These are phyloP conservation scores for Microcos paniculata DNA, from an alignment of 345 rosid genomes.

Conservation along the genomic window DNA sequence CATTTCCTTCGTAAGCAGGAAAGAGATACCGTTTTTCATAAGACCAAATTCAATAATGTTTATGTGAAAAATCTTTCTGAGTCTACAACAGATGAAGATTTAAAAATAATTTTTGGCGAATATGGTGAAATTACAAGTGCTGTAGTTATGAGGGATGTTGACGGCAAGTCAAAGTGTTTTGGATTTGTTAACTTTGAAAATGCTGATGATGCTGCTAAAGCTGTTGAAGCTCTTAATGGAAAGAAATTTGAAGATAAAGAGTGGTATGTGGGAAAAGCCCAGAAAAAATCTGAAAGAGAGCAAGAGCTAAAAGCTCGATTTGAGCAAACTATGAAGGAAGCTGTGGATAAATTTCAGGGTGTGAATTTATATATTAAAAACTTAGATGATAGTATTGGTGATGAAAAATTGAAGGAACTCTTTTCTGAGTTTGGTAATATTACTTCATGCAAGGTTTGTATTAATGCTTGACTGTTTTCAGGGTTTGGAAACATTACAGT, in stretches of 20 bases:
- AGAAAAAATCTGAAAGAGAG: slow-evolving; percentile 88
- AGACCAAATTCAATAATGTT: slow-evolving; percentile 70
- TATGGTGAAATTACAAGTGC: slow-evolving; percentile 73
- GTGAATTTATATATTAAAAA: slow-evolving; percentile 86
- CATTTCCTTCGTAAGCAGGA: slow-evolving; percentile 88
- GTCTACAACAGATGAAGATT: slow-evolving; percentile 62
- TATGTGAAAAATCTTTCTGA: slow-evolving; percentile 82
- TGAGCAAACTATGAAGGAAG: slow-evolving; percentile 82
- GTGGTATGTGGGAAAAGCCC: slow-evolving; percentile 96
- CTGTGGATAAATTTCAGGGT: slow-evolving; percentile 82
- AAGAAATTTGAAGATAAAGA: slow-evolving; percentile 80
- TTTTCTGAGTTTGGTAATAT: slow-evolving; percentile 77
- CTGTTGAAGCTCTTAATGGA: slow-evolving; percentile 86
- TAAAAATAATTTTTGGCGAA: slow-evolving; percentile 68
- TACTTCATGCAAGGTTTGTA: slow-evolving; percentile 84
- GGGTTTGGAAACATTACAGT: no score
- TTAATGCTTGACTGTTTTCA: neutral
- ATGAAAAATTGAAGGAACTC: slow-evolving; percentile 78
- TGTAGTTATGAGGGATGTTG: slow-evolving; percentile 84
- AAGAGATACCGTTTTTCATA: slow-evolving; percentile 50
- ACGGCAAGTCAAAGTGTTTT: slow-evolving; percentile 91
- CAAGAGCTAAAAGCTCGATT: slow-evolving; percentile 56
- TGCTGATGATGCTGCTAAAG: slow-evolving; percentile 72
- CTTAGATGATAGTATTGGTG: slow-evolving; percentile 78
- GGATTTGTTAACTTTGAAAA: slow-evolving; percentile 91